phyloP scores from a whole-genome alignment of 2,329 filamentous ascomycete genomes.

The Sporothrix schenckii region DNA sequence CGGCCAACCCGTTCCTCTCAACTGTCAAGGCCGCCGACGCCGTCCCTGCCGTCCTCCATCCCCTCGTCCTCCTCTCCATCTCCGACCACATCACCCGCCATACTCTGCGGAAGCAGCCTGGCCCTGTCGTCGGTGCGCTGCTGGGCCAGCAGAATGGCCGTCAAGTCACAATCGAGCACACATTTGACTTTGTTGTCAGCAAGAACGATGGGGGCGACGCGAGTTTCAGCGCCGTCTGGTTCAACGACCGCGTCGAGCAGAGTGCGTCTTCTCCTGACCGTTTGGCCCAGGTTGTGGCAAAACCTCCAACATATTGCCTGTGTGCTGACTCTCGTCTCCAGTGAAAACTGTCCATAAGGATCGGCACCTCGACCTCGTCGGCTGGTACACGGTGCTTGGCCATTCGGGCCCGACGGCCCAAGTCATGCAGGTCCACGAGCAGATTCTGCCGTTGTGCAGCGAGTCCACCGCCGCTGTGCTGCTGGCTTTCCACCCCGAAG shows the following conservation, averaged over 20 bases:
- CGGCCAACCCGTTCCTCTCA: conserved; percentile 63
- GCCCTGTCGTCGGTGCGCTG: conserved; percentile 83
- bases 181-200: conserved; percentile 75
- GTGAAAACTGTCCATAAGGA: conserved; percentile 88
- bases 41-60: conserved; percentile 82
- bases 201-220: conserved; percentile 58
- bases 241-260: conserved; percentile 76
- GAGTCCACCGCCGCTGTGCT: conserved; percentile 85
- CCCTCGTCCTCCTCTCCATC: conserved; percentile 91
- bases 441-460: conserved; percentile 74
- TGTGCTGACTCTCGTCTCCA: conserved; percentile 44
- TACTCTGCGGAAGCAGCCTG: conserved; percentile 72
- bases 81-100: conserved; percentile 96
- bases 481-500: conserved; percentile 78
- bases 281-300: no score
- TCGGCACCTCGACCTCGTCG: conserved; percentile 81
- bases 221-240: conserved; percentile 70
- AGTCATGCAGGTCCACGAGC: conserved; percentile 75
- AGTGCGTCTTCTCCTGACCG: conserved; percentile 59
- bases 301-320: neutral
- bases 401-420: conserved; percentile 68
- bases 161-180: conserved; percentile 88
- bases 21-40: conserved; percentile 70
- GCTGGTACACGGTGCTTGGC: conserved; percentile 84
- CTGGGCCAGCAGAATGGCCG: conserved; percentile 89